Conservation (phyloP, 306 rosid genomes). For the Cicer yamashitae region DNA sequence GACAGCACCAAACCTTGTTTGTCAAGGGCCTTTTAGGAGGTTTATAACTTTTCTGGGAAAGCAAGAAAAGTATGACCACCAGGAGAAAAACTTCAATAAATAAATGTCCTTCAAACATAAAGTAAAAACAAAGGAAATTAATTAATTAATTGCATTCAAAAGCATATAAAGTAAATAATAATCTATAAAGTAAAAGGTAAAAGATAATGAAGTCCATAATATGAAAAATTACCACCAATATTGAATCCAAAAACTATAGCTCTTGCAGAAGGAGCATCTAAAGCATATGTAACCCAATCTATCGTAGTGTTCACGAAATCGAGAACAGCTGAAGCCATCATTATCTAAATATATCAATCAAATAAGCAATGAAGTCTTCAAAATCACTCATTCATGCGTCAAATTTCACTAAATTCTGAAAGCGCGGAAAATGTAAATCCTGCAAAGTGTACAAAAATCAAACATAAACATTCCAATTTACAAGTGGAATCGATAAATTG, state of each 20-base stretch:
- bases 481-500: neutral
- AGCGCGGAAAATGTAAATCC: slow-evolving; percentile 37
- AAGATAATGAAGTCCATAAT: neutral
- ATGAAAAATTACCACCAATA: slow-evolving; percentile 70
- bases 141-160: slow-evolving; percentile 7
- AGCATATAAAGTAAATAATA: neutral
- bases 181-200: neutral
- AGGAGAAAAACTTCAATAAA: slow-evolving; percentile 81
- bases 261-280: slow-evolving; percentile 85
- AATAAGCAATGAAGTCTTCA: slow-evolving; percentile 43
- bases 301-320: slow-evolving; percentile 60
- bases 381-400: slow-evolving; percentile 40
- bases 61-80: slow-evolving; percentile 82
- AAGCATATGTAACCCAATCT: slow-evolving; percentile 66
- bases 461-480: neutral
- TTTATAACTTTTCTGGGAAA: slow-evolving; percentile 95
- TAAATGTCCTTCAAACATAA: slow-evolving; percentile 74
- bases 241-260: slow-evolving; percentile 90
- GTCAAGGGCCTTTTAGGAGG: slow-evolving; percentile 95
- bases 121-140: neutral
- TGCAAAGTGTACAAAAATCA: slow-evolving; percentile 25
- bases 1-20: slow-evolving; percentile 66
- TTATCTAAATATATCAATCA: slow-evolving; percentile 45
- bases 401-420: slow-evolving; percentile 32
- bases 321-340: slow-evolving; percentile 63